Conservation (phyloP, 2,329 filamentous ascomycete genomes). For the Aspergillus intermedius region DNA sequence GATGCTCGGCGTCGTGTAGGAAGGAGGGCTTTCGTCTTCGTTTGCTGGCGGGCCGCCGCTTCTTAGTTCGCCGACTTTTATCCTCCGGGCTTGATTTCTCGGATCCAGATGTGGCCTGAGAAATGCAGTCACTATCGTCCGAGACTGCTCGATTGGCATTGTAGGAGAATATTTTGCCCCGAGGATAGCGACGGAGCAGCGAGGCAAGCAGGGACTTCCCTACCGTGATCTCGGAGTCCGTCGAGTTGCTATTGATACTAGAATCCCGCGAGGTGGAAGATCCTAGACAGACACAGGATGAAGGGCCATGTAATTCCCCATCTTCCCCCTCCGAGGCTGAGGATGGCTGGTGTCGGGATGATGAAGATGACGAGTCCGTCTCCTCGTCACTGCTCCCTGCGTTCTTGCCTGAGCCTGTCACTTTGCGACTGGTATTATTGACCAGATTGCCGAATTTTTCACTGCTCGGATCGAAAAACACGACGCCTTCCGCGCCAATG, state of each 20-base stretch:
- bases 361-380: conserved; percentile 12
- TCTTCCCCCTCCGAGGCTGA: not conserved
- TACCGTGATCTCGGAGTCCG: conserved; percentile 10
- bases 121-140: conserved; percentile 13
- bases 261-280: conserved; percentile 12
- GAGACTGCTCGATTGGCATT: conserved; percentile 19
- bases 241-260: conserved; percentile 10
- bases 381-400: conserved; percentile 14
- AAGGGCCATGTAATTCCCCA: conserved; percentile 1
- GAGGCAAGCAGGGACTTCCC: conserved; percentile 14
- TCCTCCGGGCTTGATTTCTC: not conserved
- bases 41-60: conserved; percentile 4
- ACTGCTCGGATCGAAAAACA: conserved; percentile 24
- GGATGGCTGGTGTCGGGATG: not conserved
- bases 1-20: conserved; percentile 12
- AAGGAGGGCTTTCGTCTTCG: conserved; percentile 9
- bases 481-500: conserved; percentile 35
- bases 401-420: conserved; percentile 1
- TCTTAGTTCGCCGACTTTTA: not conserved
- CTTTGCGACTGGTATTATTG: conserved; percentile 4
- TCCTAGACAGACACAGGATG: conserved; percentile 10
- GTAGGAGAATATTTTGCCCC: conserved; percentile 22
- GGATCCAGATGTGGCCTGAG: not conserved
- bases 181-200: conserved; percentile 19
- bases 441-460: conserved; percentile 13